Base-by-base conservation (phyloP, 192 early-diverging fungal genomes). In the Helicostylum pulchrum region DNA sequence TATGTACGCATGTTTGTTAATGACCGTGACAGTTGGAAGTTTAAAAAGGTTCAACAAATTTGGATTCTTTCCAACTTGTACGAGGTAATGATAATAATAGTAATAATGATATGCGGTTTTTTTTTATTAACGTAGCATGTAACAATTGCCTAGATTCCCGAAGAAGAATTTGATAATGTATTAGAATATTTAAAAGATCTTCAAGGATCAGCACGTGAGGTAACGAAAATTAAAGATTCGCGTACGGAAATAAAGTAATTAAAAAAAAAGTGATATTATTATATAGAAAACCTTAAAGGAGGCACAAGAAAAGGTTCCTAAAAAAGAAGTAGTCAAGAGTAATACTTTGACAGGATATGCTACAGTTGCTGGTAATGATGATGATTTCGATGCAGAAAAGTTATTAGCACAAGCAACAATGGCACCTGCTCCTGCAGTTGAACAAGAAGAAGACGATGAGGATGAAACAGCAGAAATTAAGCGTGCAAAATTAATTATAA, bases 311-410 rank as follows among this genome's bases (percentile, higher is more conserved):
- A 63, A 70, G 53, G 49, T 75, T 39, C 57, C 57, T 52, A 63
- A 68, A 59, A 55, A 67, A 45, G 47, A 31, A 47, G 57, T 32
- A 39, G 62, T 23, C n/a, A 21, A 36, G 36, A 48, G 39, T 30
- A 52, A 62, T n/a, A 15, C 31, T 21, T 15, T 57, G 30, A 55
- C 70, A 56, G 55, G 53, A 56, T 54, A 50, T 67, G 19, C 26
- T 11, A 26, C 19, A 30, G 34, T 30, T 20, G 12, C 50, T 34
- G 4, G 1, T 23, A 19, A 64, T 20, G 64, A 72, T 47, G 71
- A 73, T 64, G 71, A 73, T 53, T 73, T 73, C 52, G 71, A 73
- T 64, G 71, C 71, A 9, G 71, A 73, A 60, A 73, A 73, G 48
- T 45, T 73, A 45, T 60, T 73, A 49, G 66, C 65, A 4, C 50